These are phyloP conservation scores for Cucumis cinereus DNA, from an alignment of 306 rosid genomes.

Conservation along the genomic window DNA sequence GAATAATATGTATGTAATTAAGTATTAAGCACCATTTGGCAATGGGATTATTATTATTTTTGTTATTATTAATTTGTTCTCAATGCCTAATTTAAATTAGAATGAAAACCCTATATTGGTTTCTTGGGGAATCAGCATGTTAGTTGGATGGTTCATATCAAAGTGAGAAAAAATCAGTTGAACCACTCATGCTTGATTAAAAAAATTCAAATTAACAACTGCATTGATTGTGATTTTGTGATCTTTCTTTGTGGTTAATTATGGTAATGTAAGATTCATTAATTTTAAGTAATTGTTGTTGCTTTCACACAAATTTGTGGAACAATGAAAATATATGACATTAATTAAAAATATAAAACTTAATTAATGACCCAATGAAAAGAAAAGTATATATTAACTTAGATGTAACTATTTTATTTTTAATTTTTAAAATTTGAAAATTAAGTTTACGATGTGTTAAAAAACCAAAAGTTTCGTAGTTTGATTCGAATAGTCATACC, in stretches of 20 bases:
- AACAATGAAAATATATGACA: neutral
- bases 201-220: neutral
- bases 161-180: neutral
- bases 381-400: too few relatives aligned
- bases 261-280: neutral
- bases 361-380: too few relatives aligned
- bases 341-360: too few relatives aligned
- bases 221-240: neutral
- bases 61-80: neutral
- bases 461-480: too few relatives aligned
- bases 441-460: too few relatives aligned
- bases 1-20: too few relatives aligned
- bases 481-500: too few relatives aligned
- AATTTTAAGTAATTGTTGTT: neutral
- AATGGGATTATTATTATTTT: neutral
- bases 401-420: too few relatives aligned
- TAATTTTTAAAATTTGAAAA: too few relatives aligned
- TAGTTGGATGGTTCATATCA: slow-evolving; percentile 4
- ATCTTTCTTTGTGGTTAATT: neutral
- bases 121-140: neutral
- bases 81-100: neutral
- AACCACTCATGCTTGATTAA: neutral
- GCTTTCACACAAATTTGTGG: neutral
- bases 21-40: neutral
- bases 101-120: neutral